Base-by-base conservation (phyloP, 2,329 filamentous ascomycete genomes). In the Colletotrichum spaethianum region DNA sequence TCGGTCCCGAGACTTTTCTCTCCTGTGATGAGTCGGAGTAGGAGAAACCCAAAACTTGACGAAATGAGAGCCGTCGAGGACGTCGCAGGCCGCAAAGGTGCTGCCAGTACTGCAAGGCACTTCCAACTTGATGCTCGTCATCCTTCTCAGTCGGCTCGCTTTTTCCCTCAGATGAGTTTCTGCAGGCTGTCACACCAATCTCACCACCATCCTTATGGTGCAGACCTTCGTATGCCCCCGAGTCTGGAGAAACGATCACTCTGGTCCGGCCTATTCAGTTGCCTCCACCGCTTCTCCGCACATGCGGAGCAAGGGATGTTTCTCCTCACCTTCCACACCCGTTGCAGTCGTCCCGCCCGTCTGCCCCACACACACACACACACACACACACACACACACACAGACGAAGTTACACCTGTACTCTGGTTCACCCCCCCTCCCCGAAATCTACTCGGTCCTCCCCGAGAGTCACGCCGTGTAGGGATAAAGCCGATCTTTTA, bases 271-370 rank as follows among this genome's bases (percentile, higher is more conserved):
- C 70, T 60, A 60, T 59, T 72, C 53, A 70, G 16, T 60, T 28
- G 38, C 64, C 31, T 55, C 65, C 59, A 48, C 26, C 31, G n/a
- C 70, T 64, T 63, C 70, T 70, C 70, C 65, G 70, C 70, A 72
- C 60, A 48, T 70, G 65, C 70, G 65, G 70, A 64, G 70, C 46
- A 64, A 70, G 48, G 64, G 44, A 59, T 52, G 50, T 52, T 44
- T 62, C 64, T 72, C 69, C 65, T 68, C 64, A 44, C 42, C 57
- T 71, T 33, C 38, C 61, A 56, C 60, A 40, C 56, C 23, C 33
- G 14, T 31, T 14, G 53, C 52, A 59, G 42, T 44, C 68, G 55
- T 70, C 68, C 68, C 64, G 36, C 60, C 48, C 23, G 36, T 53
- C 46, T 36, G 59, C 40, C 52, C 60, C 60, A 23, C 60, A 42